Evolutionary conservation across 2,329 filamentous ascomycete species (phyloP).

Genomic region (Cercospora nicotianae): DNA sequence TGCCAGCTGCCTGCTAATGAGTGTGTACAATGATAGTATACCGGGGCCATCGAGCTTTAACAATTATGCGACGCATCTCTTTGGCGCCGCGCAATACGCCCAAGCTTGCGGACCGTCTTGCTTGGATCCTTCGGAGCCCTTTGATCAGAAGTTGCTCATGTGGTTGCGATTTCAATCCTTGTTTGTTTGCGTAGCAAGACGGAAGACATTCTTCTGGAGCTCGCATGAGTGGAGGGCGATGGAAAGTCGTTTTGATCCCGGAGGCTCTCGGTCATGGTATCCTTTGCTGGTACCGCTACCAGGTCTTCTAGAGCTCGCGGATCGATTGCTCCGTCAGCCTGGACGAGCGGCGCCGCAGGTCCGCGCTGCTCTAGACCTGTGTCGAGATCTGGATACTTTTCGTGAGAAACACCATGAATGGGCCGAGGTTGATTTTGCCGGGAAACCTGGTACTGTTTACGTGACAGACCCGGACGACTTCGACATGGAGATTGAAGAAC

Average conservation of each 20-base stretch:
- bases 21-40: conserved; percentile 17
- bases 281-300: conserved; percentile 16
- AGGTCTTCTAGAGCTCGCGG: conserved; percentile 13
- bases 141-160: conserved; percentile 19
- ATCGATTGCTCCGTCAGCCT: conserved; percentile 1
- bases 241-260: conserved; percentile 11
- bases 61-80: conserved; percentile 19
- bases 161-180: conserved; percentile 16
- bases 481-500: conserved; percentile 20
- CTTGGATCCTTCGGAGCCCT: conserved; percentile 13
- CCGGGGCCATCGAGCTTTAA: conserved; percentile 5
- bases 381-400: conserved; percentile 7
- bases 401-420: conserved; percentile 16
- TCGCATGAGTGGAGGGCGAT: conserved; percentile 11
- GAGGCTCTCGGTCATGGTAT: conserved; percentile 16
- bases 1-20: conserved; percentile 17
- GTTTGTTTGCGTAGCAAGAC: conserved; percentile 15
- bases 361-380: neutral
- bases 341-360: conserved; percentile 5
- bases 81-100: conserved; percentile 19
- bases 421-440: conserved; percentile 16
- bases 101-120: conserved; percentile 16
- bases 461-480: conserved; percentile 15
- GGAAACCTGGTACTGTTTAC: conserved; percentile 7
- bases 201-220: conserved; percentile 17